phyloP scores from a whole-genome alignment of 1,284 basidiomycete genomes.

The Papiliotrema nemorosa region DNA sequence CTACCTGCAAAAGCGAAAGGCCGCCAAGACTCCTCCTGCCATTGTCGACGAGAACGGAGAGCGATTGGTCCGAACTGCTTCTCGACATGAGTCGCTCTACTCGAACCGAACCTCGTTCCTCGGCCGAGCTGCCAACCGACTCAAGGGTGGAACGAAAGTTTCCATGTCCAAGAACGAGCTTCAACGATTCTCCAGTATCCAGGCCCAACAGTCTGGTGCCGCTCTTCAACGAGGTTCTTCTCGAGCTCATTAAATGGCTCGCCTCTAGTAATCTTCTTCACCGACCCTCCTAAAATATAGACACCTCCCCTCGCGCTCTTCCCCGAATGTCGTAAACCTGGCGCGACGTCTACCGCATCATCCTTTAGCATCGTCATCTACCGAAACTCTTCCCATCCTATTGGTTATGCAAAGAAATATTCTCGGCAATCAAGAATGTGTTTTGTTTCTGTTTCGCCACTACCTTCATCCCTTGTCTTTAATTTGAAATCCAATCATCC shows the following conservation, averaged over 20 bases:
- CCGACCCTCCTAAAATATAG: neutral
- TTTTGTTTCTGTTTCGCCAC: too few relatives aligned
- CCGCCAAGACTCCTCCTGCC: conserved; percentile 51
- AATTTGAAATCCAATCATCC: neutral
- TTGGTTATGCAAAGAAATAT: too few relatives aligned
- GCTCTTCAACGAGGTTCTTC: conserved; percentile 41
- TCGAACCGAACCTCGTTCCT: conserved; percentile 50
- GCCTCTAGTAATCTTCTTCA: neutral
- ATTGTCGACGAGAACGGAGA: conserved; percentile 58
- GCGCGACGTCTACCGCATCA: too few relatives aligned
- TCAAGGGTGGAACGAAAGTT: conserved; percentile 47
- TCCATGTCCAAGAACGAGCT: conserved; percentile 52
- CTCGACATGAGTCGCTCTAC: conserved; percentile 92
- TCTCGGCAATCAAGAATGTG: too few relatives aligned
- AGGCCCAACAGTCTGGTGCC: conserved; percentile 50
- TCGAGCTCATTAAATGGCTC: conserved; percentile 10
- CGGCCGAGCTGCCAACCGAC: conserved; percentile 39
- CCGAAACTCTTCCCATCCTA: too few relatives aligned
- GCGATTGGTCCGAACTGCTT: conserved; percentile 79
- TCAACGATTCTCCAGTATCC: conserved; percentile 48
- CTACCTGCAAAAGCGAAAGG: conserved; percentile 69
- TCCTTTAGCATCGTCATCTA: too few relatives aligned
- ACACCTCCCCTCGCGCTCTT: neutral
- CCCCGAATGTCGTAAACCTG: neutral
- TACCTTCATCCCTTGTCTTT: too few relatives aligned